These are phyloP conservation scores for Litsea cubeba DNA, from an alignment of 164 flowering plant species.

Conservation along the genomic window DNA sequence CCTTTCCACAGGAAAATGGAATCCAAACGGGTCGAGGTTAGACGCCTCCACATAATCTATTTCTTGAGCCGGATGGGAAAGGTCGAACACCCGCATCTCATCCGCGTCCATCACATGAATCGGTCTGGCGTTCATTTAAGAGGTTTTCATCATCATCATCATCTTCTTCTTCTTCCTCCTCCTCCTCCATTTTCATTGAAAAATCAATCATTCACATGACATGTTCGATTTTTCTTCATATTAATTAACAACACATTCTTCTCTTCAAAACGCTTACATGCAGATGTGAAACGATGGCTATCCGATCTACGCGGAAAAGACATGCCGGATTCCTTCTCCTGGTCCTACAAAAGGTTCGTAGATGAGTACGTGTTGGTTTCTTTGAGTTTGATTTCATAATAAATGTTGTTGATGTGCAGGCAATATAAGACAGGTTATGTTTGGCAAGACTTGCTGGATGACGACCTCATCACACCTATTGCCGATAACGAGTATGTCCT, in stretches of 20 bases:
- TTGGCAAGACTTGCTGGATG: conserved; percentile 75
- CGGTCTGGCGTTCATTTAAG: conserved; percentile 50
- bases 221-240: too few species aligned
- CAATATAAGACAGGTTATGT: conserved; percentile 62
- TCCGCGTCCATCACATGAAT: conserved; percentile 51
- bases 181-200: not conserved
- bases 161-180: not conserved
- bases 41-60: conserved; percentile 57
- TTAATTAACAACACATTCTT: not conserved
- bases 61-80: conserved; percentile 60
- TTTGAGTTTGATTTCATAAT: not conserved
- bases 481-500: conserved; percentile 70
- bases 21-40: conserved; percentile 31
- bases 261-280: not conserved
- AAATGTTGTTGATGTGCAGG: conserved; percentile 26
- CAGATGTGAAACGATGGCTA: conserved; percentile 84
- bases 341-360: conserved; percentile 75
- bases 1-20: conserved; percentile 27
- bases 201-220: not conserved
- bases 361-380: not conserved
- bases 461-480: conserved; percentile 64
- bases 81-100: conserved; percentile 76
- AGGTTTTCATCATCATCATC: too few species aligned
- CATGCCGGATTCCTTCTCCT: conserved; percentile 68
- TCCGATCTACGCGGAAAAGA: conserved; percentile 69